Base-by-base conservation (phyloP, 768 basidiomycete species). In the Trametes cingulata region DNA sequence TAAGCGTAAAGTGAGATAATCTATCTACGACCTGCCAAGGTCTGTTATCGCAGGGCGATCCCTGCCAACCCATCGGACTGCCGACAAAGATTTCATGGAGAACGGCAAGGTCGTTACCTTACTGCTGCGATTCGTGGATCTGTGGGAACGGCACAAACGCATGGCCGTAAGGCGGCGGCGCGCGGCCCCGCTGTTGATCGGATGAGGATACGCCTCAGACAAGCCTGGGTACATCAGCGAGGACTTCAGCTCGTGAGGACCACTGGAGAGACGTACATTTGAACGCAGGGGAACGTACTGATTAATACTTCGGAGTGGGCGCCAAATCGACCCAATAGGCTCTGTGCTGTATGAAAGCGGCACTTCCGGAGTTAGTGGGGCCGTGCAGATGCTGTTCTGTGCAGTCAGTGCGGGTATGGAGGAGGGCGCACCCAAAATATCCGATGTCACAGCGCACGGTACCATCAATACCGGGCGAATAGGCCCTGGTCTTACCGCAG, bases 271-370 rank as follows among this genome's bases (percentile, higher is more conserved):
- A 54, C 39, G 36, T 35, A 49, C 37, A 60, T 49, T 54, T 50
- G 29, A 15, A 17, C 22, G 29, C 6, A 35, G 20, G 49, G 36
- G 46, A 35, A 47, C 58, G 25, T 42, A 57, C 40, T 61, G 53
- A 55, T 56, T 37, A 15, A 60, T 47, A 35, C 27, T 13, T 37
- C 43, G 24, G 14, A 29, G 19, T 41, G 20, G 60, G 53, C 60
- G 60, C 53, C 20, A 43, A 27, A 25, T 8, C 25, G 35, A 41
- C 48, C 59, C 60, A 61, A 61, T 61, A n/a, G 53, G 33, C 13
- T 40, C 14, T 6, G 39, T 51, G 42, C 29, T 50, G 60, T 61
- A 61, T 61, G 60, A 42, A 61, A 55, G 35, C 24, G 22, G 48
- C 48, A 46, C 33, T 33, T 33, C 25, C 22, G 25, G 24, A 8